Evolutionary conservation across 805 yeast species (phyloP), one percentile per base, ranked within the genome.

Genomic region (Candida arabinofermentans): DNA sequence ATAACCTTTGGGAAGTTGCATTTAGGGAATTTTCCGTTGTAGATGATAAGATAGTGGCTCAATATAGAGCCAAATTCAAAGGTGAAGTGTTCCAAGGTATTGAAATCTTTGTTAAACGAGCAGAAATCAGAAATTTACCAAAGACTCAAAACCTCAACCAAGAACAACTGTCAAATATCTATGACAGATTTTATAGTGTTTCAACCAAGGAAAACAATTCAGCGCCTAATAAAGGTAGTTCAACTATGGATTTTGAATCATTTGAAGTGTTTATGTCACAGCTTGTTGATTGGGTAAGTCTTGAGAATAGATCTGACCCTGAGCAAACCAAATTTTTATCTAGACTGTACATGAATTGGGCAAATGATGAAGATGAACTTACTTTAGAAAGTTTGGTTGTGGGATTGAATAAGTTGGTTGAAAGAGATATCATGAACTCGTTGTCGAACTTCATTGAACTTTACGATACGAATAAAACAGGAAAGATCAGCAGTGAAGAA

Each of bases 21-120:
- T 90, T 91, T 66, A 84, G 84, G 55, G 99, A 93, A 58, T 93
- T 93, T 61, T 72, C 84, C 8, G 80, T 80, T 6, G 75, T 93
- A 18, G 81, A 87, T 24, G 96, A 90, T 44, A 82, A 79, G 1
- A 71, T 79, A 61, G 79, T 93, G 32, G 72, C 71, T 18, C 83
- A 75, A 43, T 83, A 81, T 54, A 75, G 98, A 40, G 69, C 74
- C 19, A 83, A 75, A 57, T 82, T 78, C 59, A 81, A 89, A 61
- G 79, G 81, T 50, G 77, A 81, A 34, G 91, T 93, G 34, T 79
- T 86, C 56, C 86, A 77, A 53, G 91, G 93, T 41, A 88, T 91
- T 47, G 96, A 93, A 51, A 72, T 81, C 1, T 91, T 91, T 67
- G 95, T 93, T 27, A 93, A 91, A 62, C 74, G 96, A 43, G 87